Conservation (phyloP, 768 basidiomycete species). For the Goffeauzyma gilvescens region DNA sequence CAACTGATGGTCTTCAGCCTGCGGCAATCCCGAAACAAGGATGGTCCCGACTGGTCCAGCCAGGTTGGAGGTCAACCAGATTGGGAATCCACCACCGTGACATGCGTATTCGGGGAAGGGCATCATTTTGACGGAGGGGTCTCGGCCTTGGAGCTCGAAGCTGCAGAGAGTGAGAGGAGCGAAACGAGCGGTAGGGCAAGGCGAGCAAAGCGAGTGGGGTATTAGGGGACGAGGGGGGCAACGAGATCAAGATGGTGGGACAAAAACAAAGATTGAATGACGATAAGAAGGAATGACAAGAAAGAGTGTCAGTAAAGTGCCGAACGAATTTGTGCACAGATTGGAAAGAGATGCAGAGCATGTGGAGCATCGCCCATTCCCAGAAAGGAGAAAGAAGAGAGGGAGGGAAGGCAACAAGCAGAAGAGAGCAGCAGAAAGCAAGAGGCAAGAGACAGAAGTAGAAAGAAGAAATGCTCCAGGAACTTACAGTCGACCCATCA, state of each 20-base stretch:
- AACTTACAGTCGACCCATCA: conserved; percentile 18
- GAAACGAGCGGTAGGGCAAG: neutral
- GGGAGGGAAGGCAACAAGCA: neutral
- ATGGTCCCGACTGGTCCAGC: conserved; percentile 20
- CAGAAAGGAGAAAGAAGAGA: neutral
- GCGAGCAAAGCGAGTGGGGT: no score
- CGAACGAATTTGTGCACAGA: no score
- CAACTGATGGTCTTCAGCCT: conserved; percentile 24
- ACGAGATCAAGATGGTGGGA: no score
- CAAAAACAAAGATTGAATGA: no score
- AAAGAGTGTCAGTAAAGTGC: no score
- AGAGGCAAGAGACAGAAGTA: no score
- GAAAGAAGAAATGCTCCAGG: neutral
- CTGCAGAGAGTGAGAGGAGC: conserved; percentile 8
- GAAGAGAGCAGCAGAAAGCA: no score
- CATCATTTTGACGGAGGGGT: conserved; percentile 13
- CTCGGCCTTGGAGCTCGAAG: conserved; percentile 8
- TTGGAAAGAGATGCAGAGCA: no score
- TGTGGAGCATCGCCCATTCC: no score
- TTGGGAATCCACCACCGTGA: conserved; percentile 18
- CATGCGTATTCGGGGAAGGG: conserved; percentile 20
- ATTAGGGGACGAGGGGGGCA: no score
- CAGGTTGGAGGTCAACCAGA: conserved; percentile 12
- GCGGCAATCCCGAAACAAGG: conserved; percentile 22
- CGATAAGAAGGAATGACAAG: no score